phyloP scores from a whole-genome alignment of 306 rosid genomes.

The Dryas drummondii region DNA sequence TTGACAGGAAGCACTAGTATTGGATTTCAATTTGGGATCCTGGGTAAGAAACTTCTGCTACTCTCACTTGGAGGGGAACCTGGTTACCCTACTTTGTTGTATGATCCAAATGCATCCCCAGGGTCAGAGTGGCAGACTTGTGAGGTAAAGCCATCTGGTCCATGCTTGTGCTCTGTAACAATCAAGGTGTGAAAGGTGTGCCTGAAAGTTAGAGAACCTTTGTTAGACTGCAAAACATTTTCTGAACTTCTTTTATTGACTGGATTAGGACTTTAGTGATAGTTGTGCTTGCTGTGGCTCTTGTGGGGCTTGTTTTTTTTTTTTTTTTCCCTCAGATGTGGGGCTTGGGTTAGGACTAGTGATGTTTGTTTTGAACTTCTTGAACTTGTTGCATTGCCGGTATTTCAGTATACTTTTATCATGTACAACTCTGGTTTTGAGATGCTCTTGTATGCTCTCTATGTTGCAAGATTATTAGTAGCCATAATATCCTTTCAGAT shows the following conservation, averaged over 20 bases:
- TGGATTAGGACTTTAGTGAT: background rate
- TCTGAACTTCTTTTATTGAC: slow-evolving; percentile 7
- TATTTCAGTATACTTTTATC: too few relatives aligned
- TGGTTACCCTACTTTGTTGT: slow-evolving; percentile 60
- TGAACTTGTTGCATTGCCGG: too few relatives aligned
- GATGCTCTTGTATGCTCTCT: too few relatives aligned
- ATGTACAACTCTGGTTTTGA: too few relatives aligned
- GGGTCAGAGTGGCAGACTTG: slow-evolving; percentile 87
- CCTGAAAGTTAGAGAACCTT: slow-evolving; percentile 16
- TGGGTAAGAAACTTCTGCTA: slow-evolving; percentile 66
- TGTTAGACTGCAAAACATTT: background rate
- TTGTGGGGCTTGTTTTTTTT: too few relatives aligned
- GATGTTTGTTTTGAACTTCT: too few relatives aligned
- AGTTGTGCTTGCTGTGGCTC: background rate
- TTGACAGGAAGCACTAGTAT: slow-evolving; percentile 77
- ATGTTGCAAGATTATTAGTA: too few relatives aligned
- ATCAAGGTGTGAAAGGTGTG: slow-evolving; percentile 55
- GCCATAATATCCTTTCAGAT: too few relatives aligned
- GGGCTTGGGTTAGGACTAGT: too few relatives aligned
- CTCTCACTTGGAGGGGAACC: slow-evolving; percentile 62
- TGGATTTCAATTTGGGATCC: slow-evolving; percentile 71
- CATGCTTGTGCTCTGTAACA: slow-evolving; percentile 81
- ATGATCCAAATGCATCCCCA: slow-evolving; percentile 78
- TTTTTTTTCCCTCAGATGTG: too few relatives aligned
- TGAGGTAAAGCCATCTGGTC: slow-evolving; percentile 68